Base-by-base conservation (phyloP, 75 land plant genomes). In the Isoetes taiwanensis region DNA sequence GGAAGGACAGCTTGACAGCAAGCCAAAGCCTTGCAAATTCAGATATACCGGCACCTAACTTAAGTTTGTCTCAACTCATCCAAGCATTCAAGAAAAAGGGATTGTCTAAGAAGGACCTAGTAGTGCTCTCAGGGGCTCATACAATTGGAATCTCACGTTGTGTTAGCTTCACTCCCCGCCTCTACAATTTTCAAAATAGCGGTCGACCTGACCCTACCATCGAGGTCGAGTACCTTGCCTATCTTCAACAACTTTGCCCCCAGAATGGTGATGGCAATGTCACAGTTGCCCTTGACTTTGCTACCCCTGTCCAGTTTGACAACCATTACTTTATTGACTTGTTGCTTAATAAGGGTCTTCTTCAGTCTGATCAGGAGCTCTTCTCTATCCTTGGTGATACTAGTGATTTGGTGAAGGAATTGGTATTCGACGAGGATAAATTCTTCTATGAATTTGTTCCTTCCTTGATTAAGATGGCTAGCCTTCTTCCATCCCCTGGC, bases 91-190 rank as follows among this genome's bases (percentile, higher is more conserved):
- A 46, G 50, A 46, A 46, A 8, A 46, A 46, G 16, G 50, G 50
- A 5, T 23, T 46, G n/a, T 46, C 50, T 5, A 23, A 6, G 6
- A 23, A 46, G 50, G 50, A 46, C 16, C 5, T 46, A 23, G 16
- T 46, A 19, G 50, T 46, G 21, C 50, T 46, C n/a, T 46, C 50
- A n/a, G 50, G 50, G 0, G 84, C 79, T 1, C 90, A 85, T 62
- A 78, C 90, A 4, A 73, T 85, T 17, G 90, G 90, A 6, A 72
- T 73, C 41, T 85, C 90, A 0, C 66, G 85, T 23, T 85, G 90
- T 69, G 53, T 73, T 8, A 66, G 72, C 0, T 85, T 85, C 62
- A 72, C 37, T 23, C 29, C 73, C 8, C 50, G 90, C 30, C 68
- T 84, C 10, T 63, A 42, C 14, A 54, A 35, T 3, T 12, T 2